A percentile compares a stretch with the other conserved stretches of the same genome.
These are phyloP conservation scores for Neltuma alba DNA, from an alignment of 306 rosid genomes.

Conservation along the genomic window DNA sequence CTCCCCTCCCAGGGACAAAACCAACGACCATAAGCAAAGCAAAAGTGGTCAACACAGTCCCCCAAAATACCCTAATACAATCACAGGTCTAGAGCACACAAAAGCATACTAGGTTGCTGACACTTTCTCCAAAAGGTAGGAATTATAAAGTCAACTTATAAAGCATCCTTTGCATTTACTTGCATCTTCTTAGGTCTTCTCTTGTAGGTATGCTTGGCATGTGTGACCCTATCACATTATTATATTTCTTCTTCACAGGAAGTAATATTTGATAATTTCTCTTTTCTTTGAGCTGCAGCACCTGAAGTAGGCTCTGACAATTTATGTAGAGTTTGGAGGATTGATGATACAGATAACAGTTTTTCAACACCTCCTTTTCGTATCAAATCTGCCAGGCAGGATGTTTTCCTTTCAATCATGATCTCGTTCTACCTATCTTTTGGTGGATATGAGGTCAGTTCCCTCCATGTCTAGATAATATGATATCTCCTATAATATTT, in stretches of 20 bases:
- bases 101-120: no score
- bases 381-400: slow-evolving; percentile 89
- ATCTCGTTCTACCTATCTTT: slow-evolving; percentile 80
- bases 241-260: slow-evolving; percentile 18
- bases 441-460: slow-evolving; percentile 63
- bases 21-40: no score
- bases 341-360: slow-evolving; percentile 90
- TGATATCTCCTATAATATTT: slow-evolving; percentile 9
- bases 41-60: no score
- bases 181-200: no score
- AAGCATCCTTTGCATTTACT: no score
- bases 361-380: slow-evolving; percentile 85
- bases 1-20: no score
- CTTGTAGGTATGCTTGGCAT: no score
- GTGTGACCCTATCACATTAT: no score
- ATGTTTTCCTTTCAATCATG: slow-evolving; percentile 82
- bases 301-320: slow-evolving; percentile 81
- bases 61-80: no score
- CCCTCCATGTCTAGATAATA: slow-evolving; percentile 9
- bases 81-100: no score
- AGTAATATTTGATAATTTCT: slow-evolving; percentile 38
- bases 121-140: no score
- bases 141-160: no score
- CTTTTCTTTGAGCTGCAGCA: slow-evolving; percentile 68
- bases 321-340: slow-evolving; percentile 85